Base-by-base conservation (phyloP, 75 land plant species). In the Sequoia sempervirens region DNA sequence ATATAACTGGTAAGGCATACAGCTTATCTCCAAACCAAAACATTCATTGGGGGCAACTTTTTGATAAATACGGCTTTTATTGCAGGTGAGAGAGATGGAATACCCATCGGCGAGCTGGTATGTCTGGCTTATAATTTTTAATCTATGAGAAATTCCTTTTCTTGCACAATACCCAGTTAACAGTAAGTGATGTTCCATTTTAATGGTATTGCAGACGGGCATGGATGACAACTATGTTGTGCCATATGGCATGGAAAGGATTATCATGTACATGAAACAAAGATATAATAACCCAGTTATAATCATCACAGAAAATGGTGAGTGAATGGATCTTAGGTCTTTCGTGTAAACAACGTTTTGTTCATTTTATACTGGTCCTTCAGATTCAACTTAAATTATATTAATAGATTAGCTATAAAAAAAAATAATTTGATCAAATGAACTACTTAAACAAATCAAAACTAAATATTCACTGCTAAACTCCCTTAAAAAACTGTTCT, bases 101-200 rank as follows among this genome's bases (percentile, higher is more conserved):
- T 37, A 13, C 80, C 76, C 0, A 92, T 92, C 38, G 93, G 93
- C 61, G 64, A 75, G 17, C 79, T 75, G 88, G 93, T 92, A 86
- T 14, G 79, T 32, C 9, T 3, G 7, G 6, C 30, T 14, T 14
- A 13, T 26, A 2, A 4, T 14, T 3, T 5, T 15, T 9, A 43
- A 23, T 23, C 12, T 80, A 80, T 40, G 20, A 38, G 50, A 84
- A 61, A 6, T 66, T 8, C 11, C 3, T 30, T 80, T 20, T 5
- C 10, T 50, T 61, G 26, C 30, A 64, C 52, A 79, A 53, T 87
- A 70, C 23, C 34, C 56, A n/a, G 38, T 85, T n/a, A 17, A 3
- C 79, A 40, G 61, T 53, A 84, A 37, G 70, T 74, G 46, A 46
- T 86, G 28, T 74, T 74, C 45, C 87, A 84, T 61, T 74, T 56